These are phyloP conservation scores for Psilocybe subaeruginosa DNA, from an alignment of 768 basidiomycete species.

Conservation along the genomic window DNA sequence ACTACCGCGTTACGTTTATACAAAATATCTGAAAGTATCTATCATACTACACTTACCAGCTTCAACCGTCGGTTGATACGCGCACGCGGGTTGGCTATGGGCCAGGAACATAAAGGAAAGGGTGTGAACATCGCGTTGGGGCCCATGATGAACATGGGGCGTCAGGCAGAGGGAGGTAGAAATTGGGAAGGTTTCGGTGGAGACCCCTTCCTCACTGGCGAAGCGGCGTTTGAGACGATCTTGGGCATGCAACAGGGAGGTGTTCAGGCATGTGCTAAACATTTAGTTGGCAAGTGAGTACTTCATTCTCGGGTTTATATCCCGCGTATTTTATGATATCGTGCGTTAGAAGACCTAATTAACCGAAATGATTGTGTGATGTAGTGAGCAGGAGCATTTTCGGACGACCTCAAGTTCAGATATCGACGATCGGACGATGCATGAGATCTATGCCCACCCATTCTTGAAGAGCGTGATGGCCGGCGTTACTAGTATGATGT, in stretches of 20 bases:
- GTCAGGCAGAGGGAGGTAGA: conserved; percentile 76
- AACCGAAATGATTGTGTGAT: not conserved
- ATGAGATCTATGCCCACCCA: conserved; percentile 74
- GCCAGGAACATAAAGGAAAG: conserved; percentile 79
- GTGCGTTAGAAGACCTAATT: not conserved
- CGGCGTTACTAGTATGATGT: conserved; percentile 76
- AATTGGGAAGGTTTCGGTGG: conserved; percentile 98
- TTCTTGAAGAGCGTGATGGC: conserved; percentile 76
- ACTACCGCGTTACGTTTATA: not conserved
- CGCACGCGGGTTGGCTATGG: conserved; percentile 76
- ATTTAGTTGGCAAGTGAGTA: conserved; percentile 74
- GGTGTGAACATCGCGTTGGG: conserved; percentile 82
- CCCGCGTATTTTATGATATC: too few species aligned
- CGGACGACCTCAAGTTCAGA: conserved; percentile 61
- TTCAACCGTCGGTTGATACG: conserved; percentile 83
- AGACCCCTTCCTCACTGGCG: conserved; percentile 87
- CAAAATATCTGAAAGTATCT: conserved; percentile 1
- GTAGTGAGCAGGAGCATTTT: conserved; percentile 70
- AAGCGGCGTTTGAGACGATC: conserved; percentile 78
- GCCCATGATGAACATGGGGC: conserved; percentile 89
- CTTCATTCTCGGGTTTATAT: not conserved
- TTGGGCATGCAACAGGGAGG: conserved; percentile 79
- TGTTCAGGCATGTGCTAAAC: conserved; percentile 88
- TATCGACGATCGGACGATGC: conserved; percentile 80
- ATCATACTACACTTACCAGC: conserved; percentile 30